phyloP scores from a whole-genome alignment of 2,329 filamentous ascomycete species.

The Aspergillus fructus region DNA sequence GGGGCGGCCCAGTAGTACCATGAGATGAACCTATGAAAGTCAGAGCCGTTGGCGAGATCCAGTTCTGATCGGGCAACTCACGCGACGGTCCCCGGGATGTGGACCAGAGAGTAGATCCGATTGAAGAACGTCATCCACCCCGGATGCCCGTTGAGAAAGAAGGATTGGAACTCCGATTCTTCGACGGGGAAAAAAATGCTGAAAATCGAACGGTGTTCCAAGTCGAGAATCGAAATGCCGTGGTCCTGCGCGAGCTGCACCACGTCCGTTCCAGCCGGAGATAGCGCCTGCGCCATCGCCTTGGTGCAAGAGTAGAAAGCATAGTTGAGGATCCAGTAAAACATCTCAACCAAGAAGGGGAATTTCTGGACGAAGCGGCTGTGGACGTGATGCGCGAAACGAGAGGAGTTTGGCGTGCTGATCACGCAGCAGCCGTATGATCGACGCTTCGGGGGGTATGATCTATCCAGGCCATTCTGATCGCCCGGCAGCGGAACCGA shows the following conservation, averaged over 20 bases:
- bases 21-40: slow-evolving; percentile 34
- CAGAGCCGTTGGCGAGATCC: background rate
- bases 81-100: slow-evolving; percentile 53
- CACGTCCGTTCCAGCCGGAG: slow-evolving; percentile 49
- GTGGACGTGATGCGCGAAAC: slow-evolving; percentile 61
- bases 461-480: slow-evolving; percentile 27
- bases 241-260: slow-evolving; percentile 50
- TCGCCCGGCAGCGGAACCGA: slow-evolving; percentile 6
- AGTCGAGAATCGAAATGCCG: slow-evolving; percentile 42
- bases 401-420: slow-evolving; percentile 58
- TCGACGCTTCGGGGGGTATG: slow-evolving; percentile 5
- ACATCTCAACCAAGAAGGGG: slow-evolving; percentile 71
- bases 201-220: slow-evolving; percentile 43
- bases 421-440: slow-evolving; percentile 51
- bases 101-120: slow-evolving; percentile 51
- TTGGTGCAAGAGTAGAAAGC: slow-evolving; percentile 63
- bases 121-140: slow-evolving; percentile 48
- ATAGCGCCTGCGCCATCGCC: slow-evolving; percentile 51
- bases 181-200: slow-evolving; percentile 41
- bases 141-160: slow-evolving; percentile 45
- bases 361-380: slow-evolving; percentile 65
- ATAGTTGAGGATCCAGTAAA: slow-evolving; percentile 69
- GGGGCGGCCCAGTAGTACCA: slow-evolving; percentile 45
- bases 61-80: slow-evolving; percentile 34
- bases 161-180: slow-evolving; percentile 48